Conservation (phyloP, 768 basidiomycete genomes). For the Russula brevipes region DNA sequence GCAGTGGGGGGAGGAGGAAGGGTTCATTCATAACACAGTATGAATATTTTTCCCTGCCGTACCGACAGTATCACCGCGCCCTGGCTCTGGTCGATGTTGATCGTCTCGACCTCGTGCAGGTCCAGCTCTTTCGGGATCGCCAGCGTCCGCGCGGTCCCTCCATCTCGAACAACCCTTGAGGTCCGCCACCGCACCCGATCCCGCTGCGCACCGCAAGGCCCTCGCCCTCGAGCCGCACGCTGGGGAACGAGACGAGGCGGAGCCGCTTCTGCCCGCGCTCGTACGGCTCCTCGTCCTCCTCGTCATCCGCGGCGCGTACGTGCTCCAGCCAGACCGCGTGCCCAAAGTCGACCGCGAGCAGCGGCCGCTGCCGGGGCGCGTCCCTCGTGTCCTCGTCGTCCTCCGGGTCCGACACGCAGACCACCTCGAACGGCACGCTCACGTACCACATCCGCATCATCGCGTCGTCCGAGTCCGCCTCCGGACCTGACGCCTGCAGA, state of each 20-base stretch:
- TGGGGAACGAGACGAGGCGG: constrained; percentile 68
- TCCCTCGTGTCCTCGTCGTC: constrained; percentile 40
- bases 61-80: constrained; percentile 67
- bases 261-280: constrained; percentile 45
- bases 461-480: constrained; percentile 40
- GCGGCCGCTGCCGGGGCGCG: constrained; percentile 48
- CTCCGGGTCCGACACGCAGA: constrained; percentile 51
- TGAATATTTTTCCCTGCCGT: constrained; percentile 64
- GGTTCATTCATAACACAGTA: constrained; percentile 54
- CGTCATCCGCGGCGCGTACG: constrained; percentile 32
- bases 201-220: constrained; percentile 20
- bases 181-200: constrained; percentile 11
- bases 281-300: constrained; percentile 29
- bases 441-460: constrained; percentile 70
- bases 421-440: constrained; percentile 64
- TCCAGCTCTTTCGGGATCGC: constrained; percentile 62
- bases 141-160: constrained; percentile 49
- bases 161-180: constrained; percentile 37
- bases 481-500: constrained; percentile 30
- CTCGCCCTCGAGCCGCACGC: constrained; percentile 39
- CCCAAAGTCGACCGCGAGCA: constrained; percentile 83
- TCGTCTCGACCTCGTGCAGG: constrained; percentile 61
- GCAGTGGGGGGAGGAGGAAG: no score
- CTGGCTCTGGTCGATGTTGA: constrained; percentile 74
- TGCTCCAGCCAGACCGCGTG: constrained; percentile 83